Evolutionary conservation across 257 asterid species (phyloP), one percentile per base, ranked within the genome.

Genomic region (Salvia rosmarinus): DNA sequence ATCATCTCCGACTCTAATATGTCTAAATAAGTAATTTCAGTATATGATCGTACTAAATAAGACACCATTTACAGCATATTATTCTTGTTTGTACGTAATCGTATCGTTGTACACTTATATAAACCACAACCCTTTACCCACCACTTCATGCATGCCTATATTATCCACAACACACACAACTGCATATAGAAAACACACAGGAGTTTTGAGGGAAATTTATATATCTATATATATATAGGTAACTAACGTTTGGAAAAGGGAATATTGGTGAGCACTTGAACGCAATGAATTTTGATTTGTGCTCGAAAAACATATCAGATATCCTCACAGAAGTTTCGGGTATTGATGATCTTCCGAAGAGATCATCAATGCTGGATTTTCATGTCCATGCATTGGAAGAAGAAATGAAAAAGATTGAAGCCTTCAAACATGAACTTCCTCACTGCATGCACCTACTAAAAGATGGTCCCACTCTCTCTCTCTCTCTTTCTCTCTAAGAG

Each of bases 401-500:
- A 16, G 88, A 84, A 47, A 0, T 79, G 76, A 64, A 49, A 12
- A 84, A 79, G 73, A 64, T 81, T 8, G 81, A 84, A 55, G 85
- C 68, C 10, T 81, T 81, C 28, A 76, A 74, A 58, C 78, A 81
- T 14, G 82, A 84, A 62, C 82, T 84, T 23, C 88, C 88, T 43
- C 40, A 13, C 28, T 81, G 82, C 79, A 79, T 84, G 86, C 71
- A 43, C 2, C 82, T 84, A 21, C 52, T 81, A 0, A 71, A 57
- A 61, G 76, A 76, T 47, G 85, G 84, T 82, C 37, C 0, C 70
- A 30, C 40, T 62, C 25, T 37, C 65, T 44, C 66, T 61, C 71
- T 60, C 65, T 51, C 67, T 55, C 62, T n/a, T n/a, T n/a, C n/a
- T n/a, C n/a, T n/a, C n/a, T n/a, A n/a, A n/a, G n/a, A n/a, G n/a